Conservation (phyloP, 352 stramenopile species). For the Pythium apleroticum region DNA sequence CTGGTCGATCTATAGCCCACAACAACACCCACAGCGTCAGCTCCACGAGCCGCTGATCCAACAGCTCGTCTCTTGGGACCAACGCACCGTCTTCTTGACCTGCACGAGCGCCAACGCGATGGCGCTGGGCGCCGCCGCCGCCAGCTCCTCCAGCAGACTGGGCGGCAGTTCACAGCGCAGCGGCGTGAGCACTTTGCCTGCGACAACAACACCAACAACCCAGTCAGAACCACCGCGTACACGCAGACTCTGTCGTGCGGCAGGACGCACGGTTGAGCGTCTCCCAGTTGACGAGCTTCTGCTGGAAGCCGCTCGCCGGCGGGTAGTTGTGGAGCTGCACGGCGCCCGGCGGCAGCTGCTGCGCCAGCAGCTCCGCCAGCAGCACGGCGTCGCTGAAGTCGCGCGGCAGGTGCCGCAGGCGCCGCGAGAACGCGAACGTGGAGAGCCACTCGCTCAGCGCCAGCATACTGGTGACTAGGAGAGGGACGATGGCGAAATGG, state of each 20-base stretch:
- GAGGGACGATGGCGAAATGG: background rate
- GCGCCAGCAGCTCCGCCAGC: constrained; percentile 48
- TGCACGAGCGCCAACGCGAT: constrained; percentile 44
- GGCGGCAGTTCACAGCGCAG: constrained; percentile 45
- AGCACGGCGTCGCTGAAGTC: constrained; percentile 62
- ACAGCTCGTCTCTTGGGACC: background rate
- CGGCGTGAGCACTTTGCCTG: constrained; percentile 47
- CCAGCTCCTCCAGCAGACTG: constrained; percentile 48
- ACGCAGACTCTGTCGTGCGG: background rate
- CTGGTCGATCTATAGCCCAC: background rate
- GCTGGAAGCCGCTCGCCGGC: constrained; percentile 38
- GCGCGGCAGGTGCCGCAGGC: constrained; percentile 34
- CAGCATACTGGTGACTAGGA: constrained; percentile 23
- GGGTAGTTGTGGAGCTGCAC: constrained; percentile 51
- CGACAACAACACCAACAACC: background rate
- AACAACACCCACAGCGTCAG: background rate
- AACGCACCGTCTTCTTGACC: constrained; percentile 41
- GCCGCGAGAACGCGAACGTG: constrained; percentile 47
- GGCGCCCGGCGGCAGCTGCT: constrained; percentile 46
- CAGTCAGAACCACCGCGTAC: background rate
- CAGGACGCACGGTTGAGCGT: constrained; percentile 45
- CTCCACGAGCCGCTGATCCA: background rate
- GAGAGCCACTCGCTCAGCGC: constrained; percentile 41
- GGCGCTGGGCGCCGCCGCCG: constrained; percentile 37
- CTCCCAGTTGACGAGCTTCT: constrained; percentile 61